phyloP scores from a whole-genome alignment of 148 eudicot genomes.

The Rhododendron ferrugineum region DNA sequence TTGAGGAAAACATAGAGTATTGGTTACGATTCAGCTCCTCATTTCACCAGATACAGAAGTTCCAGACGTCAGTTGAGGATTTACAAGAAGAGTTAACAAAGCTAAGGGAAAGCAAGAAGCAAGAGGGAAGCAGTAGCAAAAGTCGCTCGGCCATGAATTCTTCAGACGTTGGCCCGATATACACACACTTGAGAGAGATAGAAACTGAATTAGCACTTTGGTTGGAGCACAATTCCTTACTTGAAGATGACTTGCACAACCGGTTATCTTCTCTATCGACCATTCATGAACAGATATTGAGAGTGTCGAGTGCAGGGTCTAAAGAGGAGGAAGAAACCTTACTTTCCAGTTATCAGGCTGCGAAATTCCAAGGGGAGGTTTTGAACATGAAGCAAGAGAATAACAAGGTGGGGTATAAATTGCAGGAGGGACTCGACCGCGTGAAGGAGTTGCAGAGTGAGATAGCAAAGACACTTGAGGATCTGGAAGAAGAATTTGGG shows the following conservation, averaged over 20 bases:
- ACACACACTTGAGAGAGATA: constrained; percentile 65
- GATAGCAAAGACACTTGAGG: constrained; percentile 33
- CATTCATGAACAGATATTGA: constrained; percentile 53
- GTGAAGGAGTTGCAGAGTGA: constrained; percentile 46
- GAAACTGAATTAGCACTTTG: constrained; percentile 63
- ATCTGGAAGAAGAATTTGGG: constrained; percentile 55
- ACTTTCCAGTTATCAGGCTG: constrained; percentile 48
- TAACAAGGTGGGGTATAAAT: constrained; percentile 56
- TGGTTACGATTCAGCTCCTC: constrained; percentile 80
- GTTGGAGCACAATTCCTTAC: constrained; percentile 59
- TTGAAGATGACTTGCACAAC: constrained; percentile 56
- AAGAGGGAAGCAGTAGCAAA: constrained; percentile 16
- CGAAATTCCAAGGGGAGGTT: constrained; percentile 80
- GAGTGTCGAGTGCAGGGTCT: constrained; percentile 21
- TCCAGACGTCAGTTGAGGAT: constrained; percentile 53
- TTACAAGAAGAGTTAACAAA: constrained; percentile 44
- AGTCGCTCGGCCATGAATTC: constrained; percentile 19
- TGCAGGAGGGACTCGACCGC: constrained; percentile 45
- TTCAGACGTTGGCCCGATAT: constrained; percentile 64
- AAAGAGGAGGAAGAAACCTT: constrained; percentile 20
- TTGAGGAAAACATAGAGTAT: constrained; percentile 68
- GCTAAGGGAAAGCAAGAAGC: constrained; percentile 34
- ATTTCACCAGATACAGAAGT: constrained; percentile 68
- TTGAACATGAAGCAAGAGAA: constrained; percentile 79
- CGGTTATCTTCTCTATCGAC: constrained; percentile 49